A percentile compares a stretch with the other conserved stretches of the same genome.
phyloP scores from a whole-genome alignment of 352 stramenopile species.

The Globisporangium okanoganense region DNA sequence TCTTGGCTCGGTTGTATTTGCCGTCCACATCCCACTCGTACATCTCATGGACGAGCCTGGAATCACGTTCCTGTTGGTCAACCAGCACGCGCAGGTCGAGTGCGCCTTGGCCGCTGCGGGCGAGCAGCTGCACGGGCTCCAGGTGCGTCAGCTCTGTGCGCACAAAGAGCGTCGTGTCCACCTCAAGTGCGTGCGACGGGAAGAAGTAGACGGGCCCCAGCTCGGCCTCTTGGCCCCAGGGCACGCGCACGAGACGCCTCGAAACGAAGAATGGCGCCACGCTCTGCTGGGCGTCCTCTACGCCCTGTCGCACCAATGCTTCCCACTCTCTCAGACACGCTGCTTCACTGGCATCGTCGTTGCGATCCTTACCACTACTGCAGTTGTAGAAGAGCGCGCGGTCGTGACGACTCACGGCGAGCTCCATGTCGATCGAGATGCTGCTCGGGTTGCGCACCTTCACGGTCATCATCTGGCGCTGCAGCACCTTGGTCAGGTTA shows the following conservation, averaged over 20 bases:
- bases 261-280: conserved; percentile 36
- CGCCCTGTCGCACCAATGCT: background rate
- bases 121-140: conserved; percentile 35
- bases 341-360: conserved; percentile 14
- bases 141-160: conserved; percentile 69
- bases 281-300: background rate
- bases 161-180: conserved; percentile 37
- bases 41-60: background rate
- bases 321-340: conserved; percentile 41
- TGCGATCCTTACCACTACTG: conserved; percentile 3
- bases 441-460: conserved; percentile 49
- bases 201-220: conserved; percentile 69
- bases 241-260: conserved; percentile 23
- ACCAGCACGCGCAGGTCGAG: conserved; percentile 18
- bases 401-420: conserved; percentile 33
- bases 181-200: conserved; percentile 29
- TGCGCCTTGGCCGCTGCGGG: conserved; percentile 35
- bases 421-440: conserved; percentile 40
- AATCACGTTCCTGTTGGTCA: background rate
- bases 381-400: conserved; percentile 48
- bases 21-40: background rate
- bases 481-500: conserved; percentile 33
- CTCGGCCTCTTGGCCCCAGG: conserved; percentile 16
- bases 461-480: conserved; percentile 24
- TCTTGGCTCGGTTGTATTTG: background rate